phyloP scores from a whole-genome alignment of 768 basidiomycete species.

The Lactifluus hygrophoroides region DNA sequence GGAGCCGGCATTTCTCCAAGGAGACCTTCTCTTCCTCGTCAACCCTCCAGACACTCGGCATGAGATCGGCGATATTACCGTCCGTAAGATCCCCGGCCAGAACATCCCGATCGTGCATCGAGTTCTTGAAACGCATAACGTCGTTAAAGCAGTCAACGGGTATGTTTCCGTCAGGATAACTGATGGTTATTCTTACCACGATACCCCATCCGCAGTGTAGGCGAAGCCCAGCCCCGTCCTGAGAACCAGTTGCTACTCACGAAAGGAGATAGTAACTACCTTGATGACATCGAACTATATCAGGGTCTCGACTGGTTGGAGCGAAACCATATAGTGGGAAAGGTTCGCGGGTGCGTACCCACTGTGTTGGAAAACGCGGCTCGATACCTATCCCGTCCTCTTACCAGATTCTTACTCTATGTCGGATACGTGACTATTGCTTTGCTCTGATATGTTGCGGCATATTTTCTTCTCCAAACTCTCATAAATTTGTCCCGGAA shows the following conservation, averaged over 20 bases:
- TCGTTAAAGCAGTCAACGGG: slow-evolving; percentile 37
- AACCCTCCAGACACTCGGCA: slow-evolving; percentile 71
- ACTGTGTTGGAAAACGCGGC: not conserved
- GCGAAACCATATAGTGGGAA: slow-evolving; percentile 82
- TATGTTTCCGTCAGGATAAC: slow-evolving; percentile 19
- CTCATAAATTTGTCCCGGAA: slow-evolving; percentile 24
- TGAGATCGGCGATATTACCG: slow-evolving; percentile 90
- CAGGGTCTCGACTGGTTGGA: slow-evolving; percentile 83
- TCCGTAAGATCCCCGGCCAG: slow-evolving; percentile 90
- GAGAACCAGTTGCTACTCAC: slow-evolving; percentile 72
- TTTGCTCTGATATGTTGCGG: slow-evolving; percentile 72
- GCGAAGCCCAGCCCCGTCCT: slow-evolving; percentile 28
- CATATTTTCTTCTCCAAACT: not conserved
- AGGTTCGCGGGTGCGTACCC: slow-evolving; percentile 81
- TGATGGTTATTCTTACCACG: not conserved
- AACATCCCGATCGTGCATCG: slow-evolving; percentile 97
- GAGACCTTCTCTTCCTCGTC: slow-evolving; percentile 91
- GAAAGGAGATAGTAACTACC: slow-evolving; percentile 93
- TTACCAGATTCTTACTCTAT: slow-evolving; percentile 77
- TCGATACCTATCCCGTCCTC: not conserved
- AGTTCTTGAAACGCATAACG: slow-evolving; percentile 84
- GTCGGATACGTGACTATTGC: slow-evolving; percentile 96
- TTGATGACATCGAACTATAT: slow-evolving; percentile 85
- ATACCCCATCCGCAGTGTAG: slow-evolving; percentile 20
- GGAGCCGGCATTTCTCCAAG: slow-evolving; percentile 94